These are phyloP conservation scores for Salicornia ramosissima DNA, from an alignment of 148 eudicot genomes.

Conservation along the genomic window DNA sequence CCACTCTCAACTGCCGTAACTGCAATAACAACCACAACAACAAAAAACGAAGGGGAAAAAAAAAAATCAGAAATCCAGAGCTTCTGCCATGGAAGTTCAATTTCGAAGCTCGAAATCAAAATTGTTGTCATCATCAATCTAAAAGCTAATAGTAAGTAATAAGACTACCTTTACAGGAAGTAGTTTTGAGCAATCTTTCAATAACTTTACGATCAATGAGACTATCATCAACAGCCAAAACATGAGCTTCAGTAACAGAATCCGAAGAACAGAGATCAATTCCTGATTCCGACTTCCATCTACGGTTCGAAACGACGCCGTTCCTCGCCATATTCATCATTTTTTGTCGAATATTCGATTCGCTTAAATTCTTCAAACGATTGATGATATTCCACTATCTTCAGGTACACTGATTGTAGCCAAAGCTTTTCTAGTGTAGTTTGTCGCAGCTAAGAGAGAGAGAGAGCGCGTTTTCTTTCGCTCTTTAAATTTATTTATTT, in stretches of 20 bases:
- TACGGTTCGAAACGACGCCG: conserved; percentile 31
- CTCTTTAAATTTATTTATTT: not conserved
- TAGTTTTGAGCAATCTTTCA: conserved; percentile 35
- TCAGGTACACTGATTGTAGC: not conserved
- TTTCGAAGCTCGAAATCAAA: not conserved
- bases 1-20: conserved; percentile 90
- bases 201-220: conserved; percentile 37
- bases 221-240: conserved; percentile 41
- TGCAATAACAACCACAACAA: conserved; percentile 11
- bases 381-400: not conserved
- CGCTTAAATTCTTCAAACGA: too few species aligned
- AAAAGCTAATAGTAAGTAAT: too few species aligned
- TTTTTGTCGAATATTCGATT: not conserved
- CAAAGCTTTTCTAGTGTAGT: not conserved
- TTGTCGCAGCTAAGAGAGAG: not conserved
- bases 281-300: conserved; percentile 26
- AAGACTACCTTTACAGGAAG: conserved; percentile 35
- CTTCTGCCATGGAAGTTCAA: conserved; percentile 1
- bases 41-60: not conserved
- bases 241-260: conserved; percentile 28
- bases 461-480: not conserved
- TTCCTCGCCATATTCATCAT: conserved; percentile 23
- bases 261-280: conserved; percentile 24
- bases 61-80: not conserved
- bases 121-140: too few species aligned